phyloP scores from a whole-genome alignment of 2,329 filamentous ascomycete species.

The Rutstroemia sp. region DNA sequence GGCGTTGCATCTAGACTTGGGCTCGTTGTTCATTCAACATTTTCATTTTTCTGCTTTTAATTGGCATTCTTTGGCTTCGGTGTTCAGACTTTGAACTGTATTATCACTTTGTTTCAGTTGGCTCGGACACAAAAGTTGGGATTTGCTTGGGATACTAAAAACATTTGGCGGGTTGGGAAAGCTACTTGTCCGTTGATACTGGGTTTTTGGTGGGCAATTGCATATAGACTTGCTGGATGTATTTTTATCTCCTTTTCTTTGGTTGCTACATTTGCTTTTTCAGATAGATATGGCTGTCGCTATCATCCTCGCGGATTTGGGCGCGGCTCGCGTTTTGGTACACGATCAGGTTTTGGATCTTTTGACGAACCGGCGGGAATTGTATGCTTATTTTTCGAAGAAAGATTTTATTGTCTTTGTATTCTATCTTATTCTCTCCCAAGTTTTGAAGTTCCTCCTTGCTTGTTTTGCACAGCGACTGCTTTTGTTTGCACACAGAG shows the following conservation, averaged over 20 bases:
- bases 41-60: constrained; percentile 8
- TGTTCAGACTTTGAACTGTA: constrained; percentile 11
- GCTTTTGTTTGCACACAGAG: constrained; percentile 3
- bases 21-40: constrained; percentile 10
- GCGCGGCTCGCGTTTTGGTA: constrained; percentile 8
- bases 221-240: constrained; percentile 11
- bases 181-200: constrained; percentile 3
- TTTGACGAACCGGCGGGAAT: constrained; percentile 10
- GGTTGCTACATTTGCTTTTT: constrained; percentile 7
- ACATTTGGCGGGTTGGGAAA: constrained; percentile 4
- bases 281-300: constrained; percentile 4
- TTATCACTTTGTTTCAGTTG: constrained; percentile 8
- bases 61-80: constrained; percentile 8
- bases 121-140: constrained; percentile 11
- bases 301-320: constrained; percentile 11
- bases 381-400: constrained; percentile 8
- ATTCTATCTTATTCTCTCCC: constrained; percentile 6
- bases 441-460: constrained; percentile 1
- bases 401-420: constrained; percentile 9
- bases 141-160: constrained; percentile 9
- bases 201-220: constrained; percentile 4
- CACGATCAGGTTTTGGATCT: constrained; percentile 7
- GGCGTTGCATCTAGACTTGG: constrained; percentile 25
- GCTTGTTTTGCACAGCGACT: constrained; percentile 7
- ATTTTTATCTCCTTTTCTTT: constrained; percentile 3